These are phyloP conservation scores for Leccinum angustisporum DNA, from an alignment of 1,284 basidiomycete species.

Conservation along the genomic window DNA sequence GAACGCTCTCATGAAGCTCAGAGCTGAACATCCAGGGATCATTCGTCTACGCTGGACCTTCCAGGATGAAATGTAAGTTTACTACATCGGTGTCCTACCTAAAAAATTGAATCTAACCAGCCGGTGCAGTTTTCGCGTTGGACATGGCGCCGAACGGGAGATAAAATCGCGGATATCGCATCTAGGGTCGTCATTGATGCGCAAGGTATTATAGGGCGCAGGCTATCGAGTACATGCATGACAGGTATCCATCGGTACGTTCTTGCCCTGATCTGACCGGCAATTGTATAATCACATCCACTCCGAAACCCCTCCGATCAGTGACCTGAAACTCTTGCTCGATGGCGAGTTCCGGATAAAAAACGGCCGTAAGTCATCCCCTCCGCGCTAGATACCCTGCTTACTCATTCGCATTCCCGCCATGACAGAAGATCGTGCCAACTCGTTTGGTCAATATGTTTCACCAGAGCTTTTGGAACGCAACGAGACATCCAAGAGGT, in stretches of 20 bases:
- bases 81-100: neutral
- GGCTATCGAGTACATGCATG: slow-evolving; percentile 87
- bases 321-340: slow-evolving; percentile 87
- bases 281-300: slow-evolving; percentile 11
- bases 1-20: slow-evolving; percentile 60
- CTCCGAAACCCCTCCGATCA: slow-evolving; percentile 22
- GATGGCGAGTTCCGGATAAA: slow-evolving; percentile 85
- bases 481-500: slow-evolving; percentile 74
- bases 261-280: neutral
- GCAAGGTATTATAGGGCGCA: slow-evolving; percentile 86
- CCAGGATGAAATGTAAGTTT: slow-evolving; percentile 72
- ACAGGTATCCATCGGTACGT: slow-evolving; percentile 77
- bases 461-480: slow-evolving; percentile 87
- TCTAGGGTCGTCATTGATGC: slow-evolving; percentile 81
- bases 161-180: slow-evolving; percentile 80
- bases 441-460: slow-evolving; percentile 94
- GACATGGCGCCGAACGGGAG: slow-evolving; percentile 86
- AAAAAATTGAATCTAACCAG: neutral
- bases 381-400: neutral
- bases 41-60: slow-evolving; percentile 82
- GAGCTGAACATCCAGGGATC: slow-evolving; percentile 78
- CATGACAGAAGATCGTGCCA: slow-evolving; percentile 50
- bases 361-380: slow-evolving; percentile 42
- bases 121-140: slow-evolving; percentile 78
- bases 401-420: slow-evolving; percentile 10